Evolutionary conservation across 176 grass and related monocot species (phyloP).

Genomic region (Ensete glaucum): DNA sequence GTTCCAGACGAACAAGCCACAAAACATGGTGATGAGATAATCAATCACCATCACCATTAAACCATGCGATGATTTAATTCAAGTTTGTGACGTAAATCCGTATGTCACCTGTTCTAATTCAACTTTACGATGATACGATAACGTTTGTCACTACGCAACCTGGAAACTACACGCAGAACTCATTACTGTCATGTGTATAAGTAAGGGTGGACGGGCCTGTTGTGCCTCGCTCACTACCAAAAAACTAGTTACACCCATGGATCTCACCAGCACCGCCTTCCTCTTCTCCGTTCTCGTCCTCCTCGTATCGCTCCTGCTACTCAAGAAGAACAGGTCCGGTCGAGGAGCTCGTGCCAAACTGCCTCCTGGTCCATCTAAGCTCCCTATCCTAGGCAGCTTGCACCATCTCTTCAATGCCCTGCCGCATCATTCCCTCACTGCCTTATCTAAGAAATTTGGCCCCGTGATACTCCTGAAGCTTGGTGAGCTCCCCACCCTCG

Average conservation of each 20-base stretch:
- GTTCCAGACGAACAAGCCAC: too few relatives aligned
- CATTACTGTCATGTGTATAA: too few relatives aligned
- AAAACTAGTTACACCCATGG: background rate
- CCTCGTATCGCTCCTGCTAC: background rate
- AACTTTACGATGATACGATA: too few relatives aligned
- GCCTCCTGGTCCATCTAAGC: constrained; percentile 33
- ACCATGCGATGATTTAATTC: too few relatives aligned
- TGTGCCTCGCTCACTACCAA: too few relatives aligned
- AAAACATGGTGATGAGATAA: too few relatives aligned
- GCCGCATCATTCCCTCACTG: constrained; percentile 36
- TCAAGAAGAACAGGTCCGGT: background rate
- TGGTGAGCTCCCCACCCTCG: constrained; percentile 34
- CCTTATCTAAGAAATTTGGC: constrained; percentile 29
- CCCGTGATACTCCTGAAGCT: constrained; percentile 53
- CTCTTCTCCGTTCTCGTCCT: background rate
- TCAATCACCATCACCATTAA: too few relatives aligned
- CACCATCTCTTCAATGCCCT: constrained; percentile 36
- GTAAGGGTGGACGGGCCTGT: too few relatives aligned
- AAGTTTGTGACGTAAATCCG: too few relatives aligned
- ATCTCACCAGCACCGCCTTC: background rate
- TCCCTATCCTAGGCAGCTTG: constrained; percentile 48
- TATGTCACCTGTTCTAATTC: too few relatives aligned
- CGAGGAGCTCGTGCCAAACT: background rate
- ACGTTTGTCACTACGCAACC: too few relatives aligned
- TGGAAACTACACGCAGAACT: too few relatives aligned